These are phyloP conservation scores for Anethum foeniculum DNA, from an alignment of 140 eudicot genomes.

Conservation along the genomic window DNA sequence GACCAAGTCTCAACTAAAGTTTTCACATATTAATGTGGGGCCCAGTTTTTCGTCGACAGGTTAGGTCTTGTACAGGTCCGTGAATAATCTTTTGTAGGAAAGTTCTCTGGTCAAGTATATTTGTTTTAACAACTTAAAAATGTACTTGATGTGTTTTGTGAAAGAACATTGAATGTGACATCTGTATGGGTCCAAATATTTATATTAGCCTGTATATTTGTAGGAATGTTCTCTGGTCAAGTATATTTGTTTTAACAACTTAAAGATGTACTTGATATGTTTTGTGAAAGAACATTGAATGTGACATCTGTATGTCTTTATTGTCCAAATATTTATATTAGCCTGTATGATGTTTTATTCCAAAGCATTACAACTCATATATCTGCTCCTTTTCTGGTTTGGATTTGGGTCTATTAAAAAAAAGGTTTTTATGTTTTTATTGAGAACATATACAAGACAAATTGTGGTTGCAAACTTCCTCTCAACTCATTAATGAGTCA, in stretches of 20 bases:
- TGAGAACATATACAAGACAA: neutral
- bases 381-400: neutral
- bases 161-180: neutral
- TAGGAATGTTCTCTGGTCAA: neutral
- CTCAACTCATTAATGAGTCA: neutral
- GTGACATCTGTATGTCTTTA: neutral
- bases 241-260: too few species aligned
- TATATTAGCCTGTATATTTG: neutral
- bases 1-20: neutral
- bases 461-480: neutral
- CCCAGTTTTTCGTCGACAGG: neutral
- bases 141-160: neutral
- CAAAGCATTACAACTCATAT: neutral
- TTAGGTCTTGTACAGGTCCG: neutral
- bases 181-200: neutral
- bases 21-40: neutral
- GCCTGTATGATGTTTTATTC: neutral
- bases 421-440: neutral
- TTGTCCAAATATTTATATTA: neutral
- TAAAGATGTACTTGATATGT: too few species aligned
- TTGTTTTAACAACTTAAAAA: neutral
- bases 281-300: too few species aligned
- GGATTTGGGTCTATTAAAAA: neutral
- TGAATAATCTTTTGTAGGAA: neutral
- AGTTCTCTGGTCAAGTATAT: neutral